Evolutionary conservation across 2,329 filamentous ascomycete genomes (phyloP).

Genomic region (Pleurostoma richardsiae): DNA sequence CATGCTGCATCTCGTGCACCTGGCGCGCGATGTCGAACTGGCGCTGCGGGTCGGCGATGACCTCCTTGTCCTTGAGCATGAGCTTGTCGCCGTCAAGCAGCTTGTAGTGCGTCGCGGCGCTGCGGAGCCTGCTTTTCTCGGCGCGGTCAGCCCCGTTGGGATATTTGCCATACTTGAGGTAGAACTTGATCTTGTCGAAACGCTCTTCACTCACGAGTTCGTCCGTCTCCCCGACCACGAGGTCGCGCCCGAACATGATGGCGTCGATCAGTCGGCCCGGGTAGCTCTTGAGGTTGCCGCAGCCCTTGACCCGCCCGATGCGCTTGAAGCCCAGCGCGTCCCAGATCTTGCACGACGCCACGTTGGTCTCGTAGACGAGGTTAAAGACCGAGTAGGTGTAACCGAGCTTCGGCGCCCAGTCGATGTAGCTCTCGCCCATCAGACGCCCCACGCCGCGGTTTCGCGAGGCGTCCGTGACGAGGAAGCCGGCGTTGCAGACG

Average conservation of each 20-base stretch:
- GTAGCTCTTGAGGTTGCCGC: conserved; percentile 64
- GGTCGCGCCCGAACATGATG: conserved; percentile 71
- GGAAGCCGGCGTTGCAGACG: conserved; percentile 79
- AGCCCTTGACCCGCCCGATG: conserved; percentile 75
- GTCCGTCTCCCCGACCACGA: conserved; percentile 50
- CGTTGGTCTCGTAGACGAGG: conserved; percentile 89
- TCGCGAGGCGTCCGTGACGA: conserved; percentile 68
- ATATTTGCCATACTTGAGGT: conserved; percentile 91
- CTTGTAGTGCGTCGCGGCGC: conserved; percentile 93
- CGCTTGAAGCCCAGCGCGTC: conserved; percentile 89
- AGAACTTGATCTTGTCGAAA: conserved; percentile 98
- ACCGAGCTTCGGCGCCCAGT: conserved; percentile 74
- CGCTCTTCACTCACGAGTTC: conserved; percentile 90
- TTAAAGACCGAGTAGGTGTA: conserved; percentile 95
- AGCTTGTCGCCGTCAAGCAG: conserved; percentile 72
- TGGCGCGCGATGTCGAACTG: conserved; percentile 86
- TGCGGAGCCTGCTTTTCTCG: conserved; percentile 90
- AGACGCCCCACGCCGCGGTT: conserved; percentile 70
- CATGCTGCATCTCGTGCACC: conserved; percentile 72
- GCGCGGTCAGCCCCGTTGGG: conserved; percentile 88
- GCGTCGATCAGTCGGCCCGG: conserved; percentile 67
- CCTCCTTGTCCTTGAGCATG: conserved; percentile 97
- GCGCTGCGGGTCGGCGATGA: conserved; percentile 81
- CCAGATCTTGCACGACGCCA: conserved; percentile 86
- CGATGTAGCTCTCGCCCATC: conserved; percentile 72